Conservation (phyloP, 2,329 filamentous ascomycete genomes). For the Dactylellina cionopaga region DNA sequence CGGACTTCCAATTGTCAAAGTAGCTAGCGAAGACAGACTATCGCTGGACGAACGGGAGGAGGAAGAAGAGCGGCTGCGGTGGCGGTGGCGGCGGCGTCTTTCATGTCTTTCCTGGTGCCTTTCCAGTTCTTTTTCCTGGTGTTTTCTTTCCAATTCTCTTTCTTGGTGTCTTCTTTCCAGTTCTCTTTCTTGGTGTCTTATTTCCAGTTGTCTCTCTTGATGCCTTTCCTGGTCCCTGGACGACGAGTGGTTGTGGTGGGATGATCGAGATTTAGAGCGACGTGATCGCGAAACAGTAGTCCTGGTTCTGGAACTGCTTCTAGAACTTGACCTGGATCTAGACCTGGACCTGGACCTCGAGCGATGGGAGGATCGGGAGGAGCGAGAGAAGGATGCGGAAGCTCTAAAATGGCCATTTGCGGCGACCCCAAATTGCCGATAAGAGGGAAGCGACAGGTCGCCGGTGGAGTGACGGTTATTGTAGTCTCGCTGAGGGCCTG, state of each 20-base stretch:
- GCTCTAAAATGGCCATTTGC: neutral
- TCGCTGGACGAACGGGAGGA: constrained; percentile 11
- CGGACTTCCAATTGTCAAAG: constrained; percentile 8
- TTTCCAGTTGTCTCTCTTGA: too few species aligned
- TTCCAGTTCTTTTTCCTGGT: too few species aligned
- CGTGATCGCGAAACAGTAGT: constrained; percentile 14
- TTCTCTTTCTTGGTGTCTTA: too few species aligned
- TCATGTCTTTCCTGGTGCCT: too few species aligned
- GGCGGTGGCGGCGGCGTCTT: constrained; percentile 30
- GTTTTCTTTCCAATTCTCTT: too few species aligned
- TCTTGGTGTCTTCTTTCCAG: too few species aligned
- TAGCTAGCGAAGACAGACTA: constrained; percentile 27
- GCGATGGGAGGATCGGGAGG: constrained; percentile 1
- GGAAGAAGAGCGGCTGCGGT: constrained; percentile 7
- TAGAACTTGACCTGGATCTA: constrained; percentile 30
- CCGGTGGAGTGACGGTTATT: constrained; percentile 36
- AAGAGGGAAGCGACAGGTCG: constrained; percentile 34
- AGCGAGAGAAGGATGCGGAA: neutral
- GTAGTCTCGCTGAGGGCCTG: constrained; percentile 40
- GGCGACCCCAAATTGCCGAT: constrained; percentile 21
- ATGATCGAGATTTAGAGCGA: constrained; percentile 29
- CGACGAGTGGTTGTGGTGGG: constrained; percentile 15
- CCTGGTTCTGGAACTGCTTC: constrained; percentile 33
- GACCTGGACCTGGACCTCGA: constrained; percentile 23
- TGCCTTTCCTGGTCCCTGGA: constrained; percentile 21